A percentile compares a stretch with the other conserved stretches of the same genome.
phyloP scores from a whole-genome alignment of 306 rosid genomes.

The Heteromeles arbutifolia region DNA sequence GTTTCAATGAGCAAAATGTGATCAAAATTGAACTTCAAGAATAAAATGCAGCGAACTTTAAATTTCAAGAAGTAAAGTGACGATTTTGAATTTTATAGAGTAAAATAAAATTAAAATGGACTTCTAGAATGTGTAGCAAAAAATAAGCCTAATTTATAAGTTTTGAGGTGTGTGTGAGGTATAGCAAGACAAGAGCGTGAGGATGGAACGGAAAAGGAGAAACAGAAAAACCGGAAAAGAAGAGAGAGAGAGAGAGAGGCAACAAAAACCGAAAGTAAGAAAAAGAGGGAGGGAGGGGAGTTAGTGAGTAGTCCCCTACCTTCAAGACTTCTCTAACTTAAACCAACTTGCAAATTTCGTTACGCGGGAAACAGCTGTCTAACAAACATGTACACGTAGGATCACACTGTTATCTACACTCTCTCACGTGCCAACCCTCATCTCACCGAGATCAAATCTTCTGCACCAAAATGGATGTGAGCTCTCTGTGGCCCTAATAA shows the following conservation, averaged over 20 bases:
- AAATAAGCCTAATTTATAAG: no score
- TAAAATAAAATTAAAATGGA: no score
- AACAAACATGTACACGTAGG: neutral
- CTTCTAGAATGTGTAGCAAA: no score
- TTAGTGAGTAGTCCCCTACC: neutral
- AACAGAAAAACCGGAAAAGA: conserved; percentile 21
- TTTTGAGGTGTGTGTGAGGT: neutral
- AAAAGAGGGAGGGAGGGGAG: neutral
- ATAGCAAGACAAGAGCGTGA: neutral
- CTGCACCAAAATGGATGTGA: no score
- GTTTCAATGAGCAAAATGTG: no score
- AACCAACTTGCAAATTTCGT: conserved; percentile 8
- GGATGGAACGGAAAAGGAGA: neutral
- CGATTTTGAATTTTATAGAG: no score
- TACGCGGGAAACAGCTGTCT: conserved; percentile 38
- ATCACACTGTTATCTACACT: neutral
- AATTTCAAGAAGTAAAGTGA: no score
- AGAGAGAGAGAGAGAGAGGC: neutral
- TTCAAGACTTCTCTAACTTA: neutral
- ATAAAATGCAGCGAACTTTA: no score
- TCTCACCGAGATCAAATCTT: no score
- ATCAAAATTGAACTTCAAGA: no score
- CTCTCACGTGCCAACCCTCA: conserved; percentile 31
- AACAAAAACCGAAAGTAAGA: conserved; percentile 5
- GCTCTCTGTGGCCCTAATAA: no score